phyloP scores from a whole-genome alignment of 257 asterid genomes.

The Solanum chiquidenum region DNA sequence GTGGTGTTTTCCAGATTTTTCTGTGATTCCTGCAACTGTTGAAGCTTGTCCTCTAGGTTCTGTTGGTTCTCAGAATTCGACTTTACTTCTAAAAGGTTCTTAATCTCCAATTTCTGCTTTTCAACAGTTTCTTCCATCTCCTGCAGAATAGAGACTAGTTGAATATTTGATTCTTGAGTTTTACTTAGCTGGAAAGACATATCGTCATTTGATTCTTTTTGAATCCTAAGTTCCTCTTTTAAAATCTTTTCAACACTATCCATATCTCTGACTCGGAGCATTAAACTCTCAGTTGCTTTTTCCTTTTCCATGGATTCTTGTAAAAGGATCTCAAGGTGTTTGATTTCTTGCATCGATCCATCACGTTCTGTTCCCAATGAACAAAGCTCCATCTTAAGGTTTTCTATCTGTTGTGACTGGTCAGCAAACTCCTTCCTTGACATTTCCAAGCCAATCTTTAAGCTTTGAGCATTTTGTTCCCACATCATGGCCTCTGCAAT shows the following conservation, averaged over 20 bases:
- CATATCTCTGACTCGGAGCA: constrained; percentile 4
- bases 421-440: constrained; percentile 27
- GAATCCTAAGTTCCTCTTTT: constrained; percentile 28
- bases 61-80: neutral
- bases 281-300: neutral
- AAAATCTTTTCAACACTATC: constrained; percentile 9
- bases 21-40: constrained; percentile 9
- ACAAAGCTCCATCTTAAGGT: constrained; percentile 15
- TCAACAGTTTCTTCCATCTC: constrained; percentile 40
- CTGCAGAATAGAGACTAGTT: constrained; percentile 32
- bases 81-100: constrained; percentile 4
- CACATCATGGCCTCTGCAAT: constrained; percentile 37
- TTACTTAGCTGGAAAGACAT: constrained; percentile 21
- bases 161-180: constrained; percentile 39
- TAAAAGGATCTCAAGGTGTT: constrained; percentile 13
- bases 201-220: constrained; percentile 16
- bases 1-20: constrained; percentile 1
- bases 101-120: constrained; percentile 27
- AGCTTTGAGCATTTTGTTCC: constrained; percentile 34
- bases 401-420: constrained; percentile 7
- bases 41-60: constrained; percentile 9
- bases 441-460: constrained; percentile 18
- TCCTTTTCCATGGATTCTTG: constrained; percentile 15
- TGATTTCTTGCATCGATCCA: constrained; percentile 19
- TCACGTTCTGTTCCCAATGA: constrained; percentile 16